These are phyloP conservation scores for Rhizophora mangle DNA, from an alignment of 345 rosid genomes.

Conservation along the genomic window DNA sequence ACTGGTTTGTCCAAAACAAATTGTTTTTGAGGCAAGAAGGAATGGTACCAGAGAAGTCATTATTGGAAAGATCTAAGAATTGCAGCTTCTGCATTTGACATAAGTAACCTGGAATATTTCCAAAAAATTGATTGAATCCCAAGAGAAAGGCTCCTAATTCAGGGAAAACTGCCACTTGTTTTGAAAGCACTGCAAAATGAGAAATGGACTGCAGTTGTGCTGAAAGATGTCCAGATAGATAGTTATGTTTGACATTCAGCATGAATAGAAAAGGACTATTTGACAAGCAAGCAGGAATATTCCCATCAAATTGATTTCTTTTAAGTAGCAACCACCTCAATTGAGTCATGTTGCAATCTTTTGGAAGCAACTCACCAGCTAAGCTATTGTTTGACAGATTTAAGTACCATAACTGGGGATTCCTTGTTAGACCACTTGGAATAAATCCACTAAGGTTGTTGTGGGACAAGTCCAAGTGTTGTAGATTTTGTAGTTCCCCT, in stretches of 20 bases:
- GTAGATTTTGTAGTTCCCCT: constrained; percentile 2
- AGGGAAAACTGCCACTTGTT: background rate
- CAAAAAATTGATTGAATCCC: constrained; percentile 11
- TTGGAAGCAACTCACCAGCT: constrained; percentile 9
- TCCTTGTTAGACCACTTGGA: constrained; percentile 14
- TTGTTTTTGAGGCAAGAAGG: constrained; percentile 17
- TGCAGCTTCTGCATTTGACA: constrained; percentile 22
- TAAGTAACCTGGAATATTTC: background rate
- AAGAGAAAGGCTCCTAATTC: constrained; percentile 20
- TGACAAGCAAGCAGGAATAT: constrained; percentile 13
- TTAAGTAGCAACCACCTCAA: constrained; percentile 18
- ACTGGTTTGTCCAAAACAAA: constrained; percentile 10
- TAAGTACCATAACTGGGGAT: constrained; percentile 17
- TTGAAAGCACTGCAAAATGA: background rate
- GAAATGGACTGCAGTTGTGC: background rate
- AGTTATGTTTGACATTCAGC: constrained; percentile 12
- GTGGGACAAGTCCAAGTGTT: constrained; percentile 16
- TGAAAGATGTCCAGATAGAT: constrained; percentile 9
- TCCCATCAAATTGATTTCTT: constrained; percentile 11
- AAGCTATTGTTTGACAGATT: constrained; percentile 27
- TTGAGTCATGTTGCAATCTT: constrained; percentile 10
- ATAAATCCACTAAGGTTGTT: constrained; percentile 13
- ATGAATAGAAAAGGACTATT: constrained; percentile 7
- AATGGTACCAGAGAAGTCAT: constrained; percentile 12
- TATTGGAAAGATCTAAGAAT: constrained; percentile 22